Percentiles rank a stretch among this genome's conserved stretches.
Evolutionary conservation across 106 monocot genomes (phyloP).

Genomic region (Apostasia shenzhenica): DNA sequence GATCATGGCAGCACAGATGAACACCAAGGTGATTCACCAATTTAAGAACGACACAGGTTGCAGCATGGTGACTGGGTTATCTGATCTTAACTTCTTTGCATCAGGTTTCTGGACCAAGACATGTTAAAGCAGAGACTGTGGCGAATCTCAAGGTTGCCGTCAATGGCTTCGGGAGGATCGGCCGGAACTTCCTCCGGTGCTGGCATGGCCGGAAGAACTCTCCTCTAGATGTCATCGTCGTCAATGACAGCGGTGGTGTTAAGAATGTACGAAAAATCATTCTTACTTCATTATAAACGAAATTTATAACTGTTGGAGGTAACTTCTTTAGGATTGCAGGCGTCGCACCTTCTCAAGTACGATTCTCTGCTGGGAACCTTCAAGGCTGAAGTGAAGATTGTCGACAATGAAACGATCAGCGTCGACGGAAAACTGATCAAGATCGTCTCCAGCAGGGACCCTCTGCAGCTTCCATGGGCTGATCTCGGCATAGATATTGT

Average conservation of each 20-base stretch:
- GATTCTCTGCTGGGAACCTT: conserved; percentile 96
- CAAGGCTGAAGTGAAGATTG: conserved; percentile 95
- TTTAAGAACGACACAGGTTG: neutral
- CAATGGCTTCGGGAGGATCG: conserved; percentile 94
- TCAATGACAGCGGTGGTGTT: conserved; percentile 97
- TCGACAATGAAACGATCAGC: conserved; percentile 77
- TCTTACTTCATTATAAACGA: neutral
- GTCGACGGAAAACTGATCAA: conserved; percentile 89
- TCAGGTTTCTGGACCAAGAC: conserved; percentile 38
- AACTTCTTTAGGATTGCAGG: conserved; percentile 23
- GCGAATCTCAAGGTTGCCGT: conserved; percentile 98
- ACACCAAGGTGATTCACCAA: conserved; percentile 32
- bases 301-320: neutral
- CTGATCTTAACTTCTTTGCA: neutral
- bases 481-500: conserved; percentile 98
- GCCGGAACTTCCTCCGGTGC: conserved; percentile 95
- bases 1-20: conserved; percentile 44
- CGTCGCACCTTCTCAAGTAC: conserved; percentile 98
- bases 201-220: conserved; percentile 96
- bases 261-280: conserved; percentile 50
- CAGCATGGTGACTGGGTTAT: neutral
- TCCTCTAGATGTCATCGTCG: conserved; percentile 80
- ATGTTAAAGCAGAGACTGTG: conserved; percentile 54
- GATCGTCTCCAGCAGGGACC: conserved; percentile 85
- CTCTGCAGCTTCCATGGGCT: conserved; percentile 90